Conservation (phyloP, 148 eudicot genomes). For the Rhododendron mucronatum region DNA sequence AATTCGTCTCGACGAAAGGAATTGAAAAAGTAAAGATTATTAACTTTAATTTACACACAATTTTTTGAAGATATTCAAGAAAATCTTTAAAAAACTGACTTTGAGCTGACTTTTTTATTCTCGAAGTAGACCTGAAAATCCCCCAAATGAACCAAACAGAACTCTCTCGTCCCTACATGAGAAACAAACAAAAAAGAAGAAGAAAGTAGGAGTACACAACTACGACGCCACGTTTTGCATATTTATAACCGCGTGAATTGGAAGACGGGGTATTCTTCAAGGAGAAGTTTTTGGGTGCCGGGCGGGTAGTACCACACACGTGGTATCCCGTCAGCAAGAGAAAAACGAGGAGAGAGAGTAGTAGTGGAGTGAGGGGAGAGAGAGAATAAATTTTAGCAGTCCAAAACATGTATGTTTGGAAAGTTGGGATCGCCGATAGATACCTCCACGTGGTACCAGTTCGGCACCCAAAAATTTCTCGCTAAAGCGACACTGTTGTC, state of each 20-base stretch:
- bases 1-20: not conserved
- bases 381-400: no score
- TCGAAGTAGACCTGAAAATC: not conserved
- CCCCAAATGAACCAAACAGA: not conserved
- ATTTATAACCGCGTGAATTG: not conserved
- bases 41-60: not conserved
- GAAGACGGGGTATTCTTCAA: not conserved
- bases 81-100: not conserved
- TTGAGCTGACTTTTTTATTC: not conserved
- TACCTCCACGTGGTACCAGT: no score
- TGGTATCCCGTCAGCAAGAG: no score
- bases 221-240: not conserved
- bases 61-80: no score
- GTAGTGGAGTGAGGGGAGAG: no score
- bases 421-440: no score
- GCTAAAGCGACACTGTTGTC: not conserved
- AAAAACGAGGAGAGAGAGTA: no score
- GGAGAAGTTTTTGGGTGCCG: no score
- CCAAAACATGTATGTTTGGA: no score
- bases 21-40: not conserved
- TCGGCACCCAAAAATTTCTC: not conserved
- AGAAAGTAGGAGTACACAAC: not conserved
- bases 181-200: not conserved
- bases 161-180: not conserved
- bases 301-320: no score